Evolutionary conservation across 2,329 filamentous ascomycete species (phyloP), one percentile per base, ranked within the genome.

Genomic region (Graphiopsis chlorocephala): DNA sequence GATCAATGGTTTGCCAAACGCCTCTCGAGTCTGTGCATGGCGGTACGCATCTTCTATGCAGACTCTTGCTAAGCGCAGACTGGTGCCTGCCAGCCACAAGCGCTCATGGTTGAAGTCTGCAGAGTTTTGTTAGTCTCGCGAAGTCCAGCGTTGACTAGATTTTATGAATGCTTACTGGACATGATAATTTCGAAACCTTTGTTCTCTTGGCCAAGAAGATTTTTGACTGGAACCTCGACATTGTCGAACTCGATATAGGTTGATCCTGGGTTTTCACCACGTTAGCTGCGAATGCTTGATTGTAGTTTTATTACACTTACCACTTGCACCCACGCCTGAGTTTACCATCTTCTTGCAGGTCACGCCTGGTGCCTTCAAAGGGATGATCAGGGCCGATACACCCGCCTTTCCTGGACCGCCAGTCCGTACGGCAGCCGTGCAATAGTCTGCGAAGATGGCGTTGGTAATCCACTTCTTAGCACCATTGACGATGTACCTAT

Each of bases 281-380:
- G 4, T 50, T 5, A 26, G 47, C 25, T 11, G 23, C 23, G 20
- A 26, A 26, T 50, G 45, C 47, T 6, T 17, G 1, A 26, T 50
- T 26, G 23, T 5, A 23, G 2, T 14, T 26, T 7, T 80, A 33
- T 69, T 47, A 2, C 68, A 71, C 70, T 64, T 79, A 72, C 86
- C 86, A 42, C 87, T 87, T 4, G 86, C 86, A 69, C 87, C 85
- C n/a, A 89, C 86, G 2, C 88, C 88, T 23, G 84, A 87, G 73
- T 90, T 90, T 59, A 82, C 76, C 74, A 90, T 88, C 57, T 79
- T 82, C 23, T 84, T 79, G 60, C 79, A 79, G 1, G 78, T 78
- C 8, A 88, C 76, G 15, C 86, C 86, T 2, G 78, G 75, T 0
- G 77, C 72, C 47, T 79, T 73, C 33, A 84, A 76, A 0, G 85